phyloP scores from a whole-genome alignment of 1,139 yeast species.

The Candida sp. region DNA sequence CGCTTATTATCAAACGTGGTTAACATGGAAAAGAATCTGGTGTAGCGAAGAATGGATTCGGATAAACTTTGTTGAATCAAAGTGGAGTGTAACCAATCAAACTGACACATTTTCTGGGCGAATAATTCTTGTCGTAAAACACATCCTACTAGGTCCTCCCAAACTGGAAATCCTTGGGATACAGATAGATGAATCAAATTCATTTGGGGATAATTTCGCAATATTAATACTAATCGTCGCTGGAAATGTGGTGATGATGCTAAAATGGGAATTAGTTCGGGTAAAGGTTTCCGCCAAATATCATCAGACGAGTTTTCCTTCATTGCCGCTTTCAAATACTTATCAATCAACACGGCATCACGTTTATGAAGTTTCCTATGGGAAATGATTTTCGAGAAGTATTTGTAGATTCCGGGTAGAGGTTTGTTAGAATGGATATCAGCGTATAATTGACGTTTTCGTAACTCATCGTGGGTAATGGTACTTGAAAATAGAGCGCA shows the following conservation, averaged over 20 bases:
- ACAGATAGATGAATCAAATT: conserved; percentile 18
- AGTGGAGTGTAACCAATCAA: conserved; percentile 27
- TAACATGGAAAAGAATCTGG: conserved; percentile 21
- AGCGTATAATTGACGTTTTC: conserved; percentile 18
- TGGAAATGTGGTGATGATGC: background rate
- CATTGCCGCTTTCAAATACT: background rate
- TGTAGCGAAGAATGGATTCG: conserved; percentile 21
- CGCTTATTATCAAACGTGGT: conserved; percentile 4
- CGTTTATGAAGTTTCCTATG: background rate
- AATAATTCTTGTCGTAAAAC: conserved; percentile 31
- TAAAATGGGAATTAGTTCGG: background rate
- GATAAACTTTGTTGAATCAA: conserved; percentile 14
- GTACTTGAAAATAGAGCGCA: conserved; percentile 1
- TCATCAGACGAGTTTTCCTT: background rate
- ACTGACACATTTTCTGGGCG: conserved; percentile 23
- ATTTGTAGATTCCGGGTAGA: conserved; percentile 12
- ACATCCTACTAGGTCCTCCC: conserved; percentile 29
- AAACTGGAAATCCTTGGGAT: conserved; percentile 12
- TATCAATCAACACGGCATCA: background rate
- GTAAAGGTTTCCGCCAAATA: background rate
- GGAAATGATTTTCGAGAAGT: conserved; percentile 5
- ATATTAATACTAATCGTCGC: background rate
- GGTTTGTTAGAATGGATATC: conserved; percentile 12
- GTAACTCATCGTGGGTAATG: conserved; percentile 14
- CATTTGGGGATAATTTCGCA: conserved; percentile 6